Evolutionary conservation across 139 green algal species (phyloP).

Genomic region (Haematococcus sp.): DNA sequence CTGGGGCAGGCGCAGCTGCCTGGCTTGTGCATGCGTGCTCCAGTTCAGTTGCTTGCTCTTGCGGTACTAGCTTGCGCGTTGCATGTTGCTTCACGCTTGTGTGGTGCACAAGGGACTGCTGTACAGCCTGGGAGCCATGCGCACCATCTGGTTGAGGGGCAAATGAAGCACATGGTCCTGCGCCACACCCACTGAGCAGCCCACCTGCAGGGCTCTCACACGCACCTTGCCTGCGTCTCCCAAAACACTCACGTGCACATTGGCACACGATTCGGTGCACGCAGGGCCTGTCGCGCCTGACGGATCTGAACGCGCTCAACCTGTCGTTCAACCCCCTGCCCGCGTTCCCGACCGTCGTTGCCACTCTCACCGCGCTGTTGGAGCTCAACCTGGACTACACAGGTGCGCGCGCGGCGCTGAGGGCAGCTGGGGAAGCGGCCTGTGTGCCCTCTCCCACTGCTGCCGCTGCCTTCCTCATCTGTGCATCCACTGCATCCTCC

Average conservation of each 20-base stretch:
- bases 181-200: too few species aligned
- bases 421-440: too few species aligned
- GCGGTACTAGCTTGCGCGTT: too few species aligned
- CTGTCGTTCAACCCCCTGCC: conserved; percentile 51
- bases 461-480: too few species aligned
- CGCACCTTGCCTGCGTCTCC: too few species aligned
- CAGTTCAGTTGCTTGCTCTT: too few species aligned
- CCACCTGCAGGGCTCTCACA: too few species aligned
- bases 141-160: not conserved
- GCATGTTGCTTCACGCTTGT: too few species aligned
- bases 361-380: conserved; percentile 38
- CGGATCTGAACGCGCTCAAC: conserved; percentile 43
- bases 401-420: conserved; percentile 16
- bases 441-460: too few species aligned
- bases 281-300: conserved; percentile 14
- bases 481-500: too few species aligned
- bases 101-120: conserved; percentile 13
- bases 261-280: not conserved
- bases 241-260: too few species aligned
- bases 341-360: conserved; percentile 34
- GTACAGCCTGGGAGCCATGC: not conserved
- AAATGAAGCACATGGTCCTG: not conserved
- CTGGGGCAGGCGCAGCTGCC: too few species aligned
- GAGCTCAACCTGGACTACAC: conserved; percentile 64
- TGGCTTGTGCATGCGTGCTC: not conserved